Evolutionary conservation across 495 filamentous ascomycete genomes (phyloP), one percentile per base, ranked within the genome.

Genomic region (Xylaria venustula): DNA sequence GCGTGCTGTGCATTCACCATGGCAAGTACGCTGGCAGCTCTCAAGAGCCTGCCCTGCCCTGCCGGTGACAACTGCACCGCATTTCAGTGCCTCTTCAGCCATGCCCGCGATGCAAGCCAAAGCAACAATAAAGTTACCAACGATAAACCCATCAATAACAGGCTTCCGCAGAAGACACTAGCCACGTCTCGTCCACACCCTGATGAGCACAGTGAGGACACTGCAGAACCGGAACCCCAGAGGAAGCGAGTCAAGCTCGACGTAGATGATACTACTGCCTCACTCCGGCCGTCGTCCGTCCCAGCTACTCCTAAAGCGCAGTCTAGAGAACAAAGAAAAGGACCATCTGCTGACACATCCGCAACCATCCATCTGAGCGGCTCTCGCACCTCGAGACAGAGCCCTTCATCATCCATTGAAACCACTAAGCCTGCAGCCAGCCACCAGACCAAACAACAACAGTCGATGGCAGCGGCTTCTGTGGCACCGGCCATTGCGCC

Each of bases 1-100:
- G 42, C 19, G 15, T 51, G 22, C 7, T 20, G 61, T 45, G 32
- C 37, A 58, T 23, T 58, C 58, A 76, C 63, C 6, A 92, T 92
- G 89, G 89, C 90, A 65, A 74, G 82, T 14, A 75, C 88, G 6
- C 77, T 88, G 12, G 85, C 85, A 3, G 74, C 87, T 30, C 89
- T 92, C 72, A 85, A 81, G 64, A 77, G 77, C 26, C 77, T 91
- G 26, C 74, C 80, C 28, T 93, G 90, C 69, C 89, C 89, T 0
- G 72, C 83, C 49, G 80, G 82, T 15, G 74, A 84, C 61, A 59
- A 49, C 4, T 82, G 79, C 63, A 70, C 63, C 20, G 68, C 71
- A 14, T 66, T 75, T 30, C 58, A 67, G 12, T 82, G 79, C 63
- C 69, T 71, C 14, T 80, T 73, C 44, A 69, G 74, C 26, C 79